Percentiles rank a stretch among this genome's conserved stretches.
These are phyloP conservation scores for Mimosa pudica DNA, from an alignment of 306 rosid species.

Conservation along the genomic window DNA sequence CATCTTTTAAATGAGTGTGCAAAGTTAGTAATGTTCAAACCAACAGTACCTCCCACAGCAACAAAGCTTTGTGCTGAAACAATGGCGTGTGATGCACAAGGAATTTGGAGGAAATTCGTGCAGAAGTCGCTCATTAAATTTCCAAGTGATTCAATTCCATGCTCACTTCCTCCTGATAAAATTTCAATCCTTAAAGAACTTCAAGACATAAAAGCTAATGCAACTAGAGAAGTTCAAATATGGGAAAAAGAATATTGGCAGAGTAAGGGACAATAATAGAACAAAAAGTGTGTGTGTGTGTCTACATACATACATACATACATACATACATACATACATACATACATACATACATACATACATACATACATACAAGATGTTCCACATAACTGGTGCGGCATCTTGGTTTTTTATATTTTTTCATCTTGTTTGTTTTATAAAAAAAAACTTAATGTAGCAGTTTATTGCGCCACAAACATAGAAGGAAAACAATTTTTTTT, in stretches of 20 bases:
- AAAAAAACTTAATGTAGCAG: too few relatives aligned
- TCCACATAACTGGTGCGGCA: too few relatives aligned
- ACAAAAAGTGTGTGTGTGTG: too few relatives aligned
- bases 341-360: too few relatives aligned
- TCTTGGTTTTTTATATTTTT: too few relatives aligned
- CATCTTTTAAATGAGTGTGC: slow-evolving; percentile 69
- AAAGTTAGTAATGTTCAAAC: slow-evolving; percentile 67
- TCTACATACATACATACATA: too few relatives aligned
- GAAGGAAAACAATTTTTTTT: too few relatives aligned
- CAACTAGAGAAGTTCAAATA: slow-evolving; percentile 51
- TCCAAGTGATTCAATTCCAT: slow-evolving; percentile 60
- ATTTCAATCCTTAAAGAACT: neutral
- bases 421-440: too few relatives aligned
- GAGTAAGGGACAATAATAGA: neutral
- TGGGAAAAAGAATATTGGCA: slow-evolving; percentile 68
- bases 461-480: too few relatives aligned
- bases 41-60: slow-evolving; percentile 55
- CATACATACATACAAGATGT: too few relatives aligned
- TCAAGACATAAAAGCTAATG: slow-evolving; percentile 36
- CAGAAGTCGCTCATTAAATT: slow-evolving; percentile 65
- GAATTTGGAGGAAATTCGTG: slow-evolving; percentile 45
- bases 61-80: slow-evolving; percentile 55
- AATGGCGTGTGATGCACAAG: slow-evolving; percentile 44
- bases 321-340: too few relatives aligned
- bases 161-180: neutral